These are phyloP conservation scores for Arthrobotrys megalospora DNA, from an alignment of 2,329 filamentous ascomycete species.

Conservation along the genomic window DNA sequence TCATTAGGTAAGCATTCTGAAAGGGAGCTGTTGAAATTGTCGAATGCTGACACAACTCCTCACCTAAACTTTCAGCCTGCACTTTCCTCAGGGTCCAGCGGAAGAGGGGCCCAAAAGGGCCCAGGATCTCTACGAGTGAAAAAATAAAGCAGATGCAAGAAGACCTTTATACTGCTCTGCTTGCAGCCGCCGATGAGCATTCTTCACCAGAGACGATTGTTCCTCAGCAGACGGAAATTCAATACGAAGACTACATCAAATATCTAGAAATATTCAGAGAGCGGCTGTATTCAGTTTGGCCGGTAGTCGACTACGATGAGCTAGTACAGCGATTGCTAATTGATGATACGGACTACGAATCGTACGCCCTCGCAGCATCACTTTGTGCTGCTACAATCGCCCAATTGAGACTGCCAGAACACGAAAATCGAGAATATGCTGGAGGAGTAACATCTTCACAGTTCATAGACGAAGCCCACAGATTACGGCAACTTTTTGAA, in stretches of 20 bases:
- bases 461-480: background rate
- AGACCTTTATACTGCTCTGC: constrained; percentile 3
- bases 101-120: background rate
- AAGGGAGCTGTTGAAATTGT: background rate
- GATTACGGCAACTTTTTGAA: constrained; percentile 3
- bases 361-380: constrained; percentile 16
- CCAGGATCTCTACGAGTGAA: constrained; percentile 5
- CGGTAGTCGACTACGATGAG: constrained; percentile 14
- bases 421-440: background rate
- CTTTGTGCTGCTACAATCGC: constrained; percentile 17
- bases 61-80: background rate
- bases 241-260: constrained; percentile 23
- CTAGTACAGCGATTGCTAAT: constrained; percentile 5
- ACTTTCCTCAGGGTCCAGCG: background rate
- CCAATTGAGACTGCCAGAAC: constrained; percentile 12
- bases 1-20: background rate
- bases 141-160: constrained; percentile 18
- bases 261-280: constrained; percentile 25
- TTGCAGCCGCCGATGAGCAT: background rate
- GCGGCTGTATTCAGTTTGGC: constrained; percentile 19
- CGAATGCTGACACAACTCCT: background rate
- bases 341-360: constrained; percentile 11
- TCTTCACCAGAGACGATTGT: background rate
- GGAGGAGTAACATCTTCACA: constrained; percentile 3
- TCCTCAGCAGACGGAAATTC: background rate